Conservation (phyloP, 495 filamentous ascomycete genomes). For the Cudoniella acicularis region DNA sequence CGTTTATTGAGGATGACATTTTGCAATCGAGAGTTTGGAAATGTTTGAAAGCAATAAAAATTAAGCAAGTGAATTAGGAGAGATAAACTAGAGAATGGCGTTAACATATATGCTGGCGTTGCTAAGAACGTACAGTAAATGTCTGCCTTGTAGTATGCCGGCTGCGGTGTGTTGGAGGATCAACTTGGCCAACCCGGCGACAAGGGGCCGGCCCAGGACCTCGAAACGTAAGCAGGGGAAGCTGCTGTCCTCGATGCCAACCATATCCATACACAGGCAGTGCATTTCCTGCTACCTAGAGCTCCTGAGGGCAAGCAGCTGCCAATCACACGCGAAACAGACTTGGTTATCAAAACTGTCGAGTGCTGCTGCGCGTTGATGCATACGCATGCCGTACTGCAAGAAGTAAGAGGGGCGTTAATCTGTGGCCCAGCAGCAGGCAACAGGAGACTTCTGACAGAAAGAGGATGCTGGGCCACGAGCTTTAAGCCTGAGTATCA, state of each 20-base stretch:
- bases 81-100: background rate
- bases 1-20: background rate
- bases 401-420: too few species aligned
- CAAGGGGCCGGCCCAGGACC: background rate
- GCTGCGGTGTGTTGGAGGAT: too few species aligned
- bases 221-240: background rate
- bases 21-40: background rate
- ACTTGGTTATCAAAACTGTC: too few species aligned
- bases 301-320: too few species aligned
- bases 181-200: background rate
- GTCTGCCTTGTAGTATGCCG: background rate
- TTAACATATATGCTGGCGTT: background rate
- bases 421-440: too few species aligned
- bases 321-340: too few species aligned
- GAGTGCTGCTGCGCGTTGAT: too few species aligned
- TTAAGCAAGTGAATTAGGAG: background rate
- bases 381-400: too few species aligned
- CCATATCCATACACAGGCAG: background rate
- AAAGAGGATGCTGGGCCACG: too few species aligned
- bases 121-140: background rate
- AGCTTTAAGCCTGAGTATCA: too few species aligned
- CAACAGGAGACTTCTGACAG: too few species aligned
- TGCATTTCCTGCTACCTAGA: background rate
- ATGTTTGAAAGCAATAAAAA: background rate
- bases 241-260: background rate